Base-by-base conservation (phyloP, 495 filamentous ascomycete species). In the Trichoderma parareesei region DNA sequence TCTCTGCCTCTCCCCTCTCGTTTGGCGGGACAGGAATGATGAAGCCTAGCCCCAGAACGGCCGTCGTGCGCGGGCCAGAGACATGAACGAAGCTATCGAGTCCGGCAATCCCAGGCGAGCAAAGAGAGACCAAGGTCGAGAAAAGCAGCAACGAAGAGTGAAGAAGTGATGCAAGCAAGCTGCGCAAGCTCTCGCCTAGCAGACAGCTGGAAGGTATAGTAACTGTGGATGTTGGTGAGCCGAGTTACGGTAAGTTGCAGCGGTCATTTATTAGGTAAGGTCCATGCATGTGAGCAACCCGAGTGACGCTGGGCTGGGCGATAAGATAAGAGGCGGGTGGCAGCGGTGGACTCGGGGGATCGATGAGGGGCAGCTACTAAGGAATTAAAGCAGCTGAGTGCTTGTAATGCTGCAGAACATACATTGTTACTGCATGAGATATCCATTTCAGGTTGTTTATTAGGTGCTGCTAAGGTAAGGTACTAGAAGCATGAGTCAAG, bases 21-120 rank as follows among this genome's bases (percentile, higher is more conserved):
- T 49, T 49, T 18, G 18, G 18, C 33, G 11, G 20, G 33, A 35
- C 53, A n/a, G 53, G 53, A 57, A 20, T 5, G 20, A 10, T 10
- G 27, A n/a, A 27, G 53, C 53, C 53, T 57, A 57, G 53, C 53
- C 14, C 53, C 53, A 57, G 53, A 57, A 35, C 5, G 11, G 53
- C 27, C 48, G 48, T 55, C 48, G 48, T 55, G 4, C 16, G n/a
- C 48, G n/a, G n/a, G 18, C 48, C 14, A 33, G 27, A 55, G 48
- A 55, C 48, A 55, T 55, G 53, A 57, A 57, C 20, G 20, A 37
- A 35, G 46, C 14, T 57, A 57, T 57, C 20, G 33, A 16, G 10
- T 10, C 35, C 2, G 53, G 9, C 20, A 37, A 14, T 27, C 27
- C 20, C 16, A 4, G 4, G 53, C 11, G 53, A 57, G 33, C 20